Conservation (phyloP, 257 asterid genomes). For the Nicotiana noctiflora region DNA sequence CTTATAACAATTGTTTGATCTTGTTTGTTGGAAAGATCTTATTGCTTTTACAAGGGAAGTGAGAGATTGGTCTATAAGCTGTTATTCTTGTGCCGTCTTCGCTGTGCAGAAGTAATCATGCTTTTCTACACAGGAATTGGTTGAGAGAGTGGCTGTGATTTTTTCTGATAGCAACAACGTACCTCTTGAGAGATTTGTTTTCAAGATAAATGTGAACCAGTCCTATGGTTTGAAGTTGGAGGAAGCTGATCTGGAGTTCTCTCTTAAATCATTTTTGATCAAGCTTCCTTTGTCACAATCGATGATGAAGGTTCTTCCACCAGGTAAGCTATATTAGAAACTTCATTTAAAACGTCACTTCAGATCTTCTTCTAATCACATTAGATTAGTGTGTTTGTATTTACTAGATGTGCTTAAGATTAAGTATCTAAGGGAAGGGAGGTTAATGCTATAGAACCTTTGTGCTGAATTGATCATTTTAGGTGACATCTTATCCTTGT, state of each 20-base stretch:
- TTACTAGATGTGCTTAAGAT: background rate
- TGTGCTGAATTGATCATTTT: background rate
- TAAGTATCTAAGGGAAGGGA: background rate
- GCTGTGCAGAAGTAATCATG: background rate
- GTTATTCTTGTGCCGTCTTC: background rate
- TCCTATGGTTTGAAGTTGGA: conserved; percentile 56
- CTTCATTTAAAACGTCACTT: background rate
- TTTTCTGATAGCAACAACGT: conserved; percentile 44
- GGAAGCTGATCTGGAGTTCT: conserved; percentile 58
- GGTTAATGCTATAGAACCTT: background rate
- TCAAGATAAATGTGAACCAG: conserved; percentile 63
- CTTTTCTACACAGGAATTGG: conserved; percentile 49
- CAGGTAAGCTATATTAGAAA: conserved; percentile 31
- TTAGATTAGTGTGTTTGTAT: background rate
- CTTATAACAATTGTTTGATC: background rate
- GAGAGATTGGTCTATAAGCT: background rate
- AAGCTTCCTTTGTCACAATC: conserved; percentile 75
- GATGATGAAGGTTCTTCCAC: conserved; percentile 57
- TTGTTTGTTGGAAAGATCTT: background rate
- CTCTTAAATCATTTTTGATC: conserved; percentile 74
- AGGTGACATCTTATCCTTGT: background rate
- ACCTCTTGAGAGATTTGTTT: conserved; percentile 81
- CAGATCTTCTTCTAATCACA: background rate
- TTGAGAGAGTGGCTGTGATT: conserved; percentile 81
- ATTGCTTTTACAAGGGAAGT: background rate